phyloP scores from a whole-genome alignment of 164 flowering plant species.

The Cinnamomum micranthum region DNA sequence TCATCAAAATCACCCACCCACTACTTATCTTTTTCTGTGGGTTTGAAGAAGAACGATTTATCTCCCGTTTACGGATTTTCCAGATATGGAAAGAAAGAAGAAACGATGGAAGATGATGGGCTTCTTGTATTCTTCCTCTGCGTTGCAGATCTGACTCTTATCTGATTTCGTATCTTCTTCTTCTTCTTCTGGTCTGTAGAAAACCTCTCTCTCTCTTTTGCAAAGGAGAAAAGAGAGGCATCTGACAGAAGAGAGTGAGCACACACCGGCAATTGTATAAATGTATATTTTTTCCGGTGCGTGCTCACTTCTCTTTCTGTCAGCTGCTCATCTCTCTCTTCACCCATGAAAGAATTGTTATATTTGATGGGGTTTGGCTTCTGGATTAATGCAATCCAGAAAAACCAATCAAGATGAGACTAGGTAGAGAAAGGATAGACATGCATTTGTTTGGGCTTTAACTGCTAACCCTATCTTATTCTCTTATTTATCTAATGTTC shows the following conservation, averaged over 20 bases:
- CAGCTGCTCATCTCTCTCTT: slow-evolving; percentile 17
- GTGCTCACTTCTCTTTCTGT: slow-evolving; percentile 58
- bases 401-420: not conserved
- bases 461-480: too few species aligned
- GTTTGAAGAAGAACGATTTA: not conserved
- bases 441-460: not conserved
- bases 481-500: not conserved
- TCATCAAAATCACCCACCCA: too few species aligned
- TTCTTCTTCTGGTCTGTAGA: not conserved
- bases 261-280: slow-evolving; percentile 35
- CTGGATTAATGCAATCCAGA: too few species aligned
- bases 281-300: slow-evolving; percentile 26
- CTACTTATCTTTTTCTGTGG: not conserved
- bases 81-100: not conserved
- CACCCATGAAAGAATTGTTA: not conserved
- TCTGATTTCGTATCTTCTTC: not conserved
- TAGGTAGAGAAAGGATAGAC: not conserved
- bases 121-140: too few species aligned
- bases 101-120: not conserved
- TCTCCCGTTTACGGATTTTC: not conserved
- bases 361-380: too few species aligned
- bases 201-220: not conserved
- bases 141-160: not conserved
- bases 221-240: not conserved
- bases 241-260: slow-evolving; percentile 64